These are phyloP conservation scores for Mikania micrantha DNA, from an alignment of 129 eudicot species.

Conservation along the genomic window DNA sequence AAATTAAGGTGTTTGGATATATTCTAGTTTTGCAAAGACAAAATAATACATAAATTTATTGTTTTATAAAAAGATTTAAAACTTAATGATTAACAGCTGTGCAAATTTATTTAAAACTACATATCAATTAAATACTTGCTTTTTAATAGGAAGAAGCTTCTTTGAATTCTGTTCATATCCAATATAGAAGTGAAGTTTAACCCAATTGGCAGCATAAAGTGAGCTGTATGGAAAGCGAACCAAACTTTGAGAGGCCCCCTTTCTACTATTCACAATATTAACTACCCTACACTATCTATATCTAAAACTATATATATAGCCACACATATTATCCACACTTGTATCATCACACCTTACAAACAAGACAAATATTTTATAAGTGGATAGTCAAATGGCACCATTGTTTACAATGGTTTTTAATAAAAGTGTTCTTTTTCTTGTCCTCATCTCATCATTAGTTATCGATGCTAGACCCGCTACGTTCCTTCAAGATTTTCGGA, in stretches of 20 bases:
- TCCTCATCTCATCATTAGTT: not conserved
- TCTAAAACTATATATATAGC: constrained; percentile 14
- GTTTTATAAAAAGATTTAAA: too few species aligned
- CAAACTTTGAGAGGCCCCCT: constrained; percentile 17
- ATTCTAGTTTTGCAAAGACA: too few species aligned
- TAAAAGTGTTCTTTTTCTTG: constrained; percentile 16
- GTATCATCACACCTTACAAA: constrained; percentile 13
- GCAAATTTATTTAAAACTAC: not conserved
- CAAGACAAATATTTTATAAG: constrained; percentile 8
- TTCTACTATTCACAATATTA: constrained; percentile 12
- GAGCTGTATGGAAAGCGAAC: constrained; percentile 61
- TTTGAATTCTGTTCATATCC: constrained; percentile 7
- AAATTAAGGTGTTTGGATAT: too few species aligned
- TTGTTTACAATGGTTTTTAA: constrained; percentile 1
- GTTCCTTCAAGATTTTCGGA: constrained; percentile 59
- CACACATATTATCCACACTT: constrained; percentile 6
- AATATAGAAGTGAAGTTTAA: constrained; percentile 3
- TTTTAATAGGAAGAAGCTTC: constrained; percentile 2
- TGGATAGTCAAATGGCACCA: constrained; percentile 15
- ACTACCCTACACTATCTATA: constrained; percentile 13
- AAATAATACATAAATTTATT: too few species aligned
- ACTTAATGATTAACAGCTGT: too few species aligned
- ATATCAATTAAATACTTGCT: not conserved
- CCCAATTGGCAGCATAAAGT: constrained; percentile 46
- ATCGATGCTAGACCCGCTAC: constrained; percentile 57